A percentile compares a stretch with the other conserved stretches of the same genome.
These are phyloP conservation scores for Rhodotorula sp. DNA, from an alignment of 1,284 basidiomycete species.

Conservation along the genomic window DNA sequence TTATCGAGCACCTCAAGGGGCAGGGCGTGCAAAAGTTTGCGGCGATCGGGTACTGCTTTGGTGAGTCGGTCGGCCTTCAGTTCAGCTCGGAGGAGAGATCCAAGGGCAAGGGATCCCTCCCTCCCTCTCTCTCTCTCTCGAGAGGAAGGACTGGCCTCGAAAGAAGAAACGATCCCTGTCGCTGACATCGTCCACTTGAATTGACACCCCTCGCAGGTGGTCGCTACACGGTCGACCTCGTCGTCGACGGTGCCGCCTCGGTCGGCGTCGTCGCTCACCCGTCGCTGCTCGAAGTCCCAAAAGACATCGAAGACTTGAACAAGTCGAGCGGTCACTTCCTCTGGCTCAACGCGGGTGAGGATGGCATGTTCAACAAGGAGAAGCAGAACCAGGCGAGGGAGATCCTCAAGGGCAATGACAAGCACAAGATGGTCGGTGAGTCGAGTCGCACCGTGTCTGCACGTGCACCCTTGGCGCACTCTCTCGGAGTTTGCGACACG, in stretches of 20 bases:
- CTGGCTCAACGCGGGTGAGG: slow-evolving; percentile 49
- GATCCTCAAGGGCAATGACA: slow-evolving; percentile 59
- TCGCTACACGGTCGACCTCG: slow-evolving; percentile 1
- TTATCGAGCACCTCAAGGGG: slow-evolving; percentile 60
- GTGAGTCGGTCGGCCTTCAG: slow-evolving; percentile 50
- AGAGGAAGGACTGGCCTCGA: too few relatives aligned
- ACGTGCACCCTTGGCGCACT: too few relatives aligned
- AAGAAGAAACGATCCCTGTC: too few relatives aligned
- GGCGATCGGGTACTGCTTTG: slow-evolving; percentile 69
- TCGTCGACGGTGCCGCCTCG: slow-evolving; percentile 50
- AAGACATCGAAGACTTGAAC: slow-evolving; percentile 56
- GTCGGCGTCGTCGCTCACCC: slow-evolving; percentile 65
- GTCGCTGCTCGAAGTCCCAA: slow-evolving; percentile 62
- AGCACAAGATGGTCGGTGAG: slow-evolving; percentile 60
- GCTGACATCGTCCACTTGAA: neutral
- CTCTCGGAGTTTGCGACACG: neutral
- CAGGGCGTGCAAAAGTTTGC: slow-evolving; percentile 62
- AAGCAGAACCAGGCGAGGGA: slow-evolving; percentile 47
- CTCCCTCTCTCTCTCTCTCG: too few relatives aligned
- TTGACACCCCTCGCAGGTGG: neutral
- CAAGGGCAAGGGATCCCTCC: too few relatives aligned
- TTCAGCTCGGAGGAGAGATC: too few relatives aligned
- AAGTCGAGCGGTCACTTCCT: slow-evolving; percentile 45
- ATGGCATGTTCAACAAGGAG: slow-evolving; percentile 38
- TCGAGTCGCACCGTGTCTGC: neutral